A percentile compares a stretch with the other conserved stretches of the same genome.
phyloP scores from a whole-genome alignment of 2,329 filamentous ascomycete species.

The Microsporum canis region DNA sequence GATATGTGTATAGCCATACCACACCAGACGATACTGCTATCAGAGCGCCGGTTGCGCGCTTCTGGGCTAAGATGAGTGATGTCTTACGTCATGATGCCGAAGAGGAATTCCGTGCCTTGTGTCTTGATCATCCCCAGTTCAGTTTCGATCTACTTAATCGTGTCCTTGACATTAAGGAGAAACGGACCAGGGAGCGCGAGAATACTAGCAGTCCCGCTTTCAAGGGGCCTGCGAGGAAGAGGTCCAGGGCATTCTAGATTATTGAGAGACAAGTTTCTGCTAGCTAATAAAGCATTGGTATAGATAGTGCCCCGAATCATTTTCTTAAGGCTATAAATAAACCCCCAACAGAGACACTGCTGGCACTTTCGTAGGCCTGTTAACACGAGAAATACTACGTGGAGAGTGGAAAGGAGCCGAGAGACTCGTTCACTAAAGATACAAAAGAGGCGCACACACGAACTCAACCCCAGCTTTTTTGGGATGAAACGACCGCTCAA shows the following conservation, averaged over 20 bases:
- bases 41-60: conserved; percentile 72
- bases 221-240: conserved; percentile 32
- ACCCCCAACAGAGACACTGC: too few relatives aligned
- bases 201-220: conserved; percentile 21
- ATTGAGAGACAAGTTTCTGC: not conserved
- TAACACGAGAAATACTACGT: too few relatives aligned
- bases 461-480: too few relatives aligned
- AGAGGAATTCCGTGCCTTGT: conserved; percentile 70
- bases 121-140: conserved; percentile 82
- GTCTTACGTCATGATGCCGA: conserved; percentile 76
- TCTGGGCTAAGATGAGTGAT: conserved; percentile 75
- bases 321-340: too few relatives aligned
- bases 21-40: conserved; percentile 57
- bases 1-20: conserved; percentile 78
- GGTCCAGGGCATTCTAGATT: conserved; percentile 16
- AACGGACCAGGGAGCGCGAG: conserved; percentile 28
- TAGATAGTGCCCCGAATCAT: too few relatives aligned
- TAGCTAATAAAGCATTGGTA: too few relatives aligned
- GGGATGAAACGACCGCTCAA: too few relatives aligned
- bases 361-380: too few relatives aligned
- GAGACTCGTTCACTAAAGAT: too few relatives aligned
- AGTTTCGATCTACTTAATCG: conserved; percentile 77
- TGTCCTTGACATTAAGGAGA: conserved; percentile 37
- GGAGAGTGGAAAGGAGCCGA: too few relatives aligned
- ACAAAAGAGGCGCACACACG: too few relatives aligned